Conservation (phyloP, 306 rosid species). For the Morella rubra region DNA sequence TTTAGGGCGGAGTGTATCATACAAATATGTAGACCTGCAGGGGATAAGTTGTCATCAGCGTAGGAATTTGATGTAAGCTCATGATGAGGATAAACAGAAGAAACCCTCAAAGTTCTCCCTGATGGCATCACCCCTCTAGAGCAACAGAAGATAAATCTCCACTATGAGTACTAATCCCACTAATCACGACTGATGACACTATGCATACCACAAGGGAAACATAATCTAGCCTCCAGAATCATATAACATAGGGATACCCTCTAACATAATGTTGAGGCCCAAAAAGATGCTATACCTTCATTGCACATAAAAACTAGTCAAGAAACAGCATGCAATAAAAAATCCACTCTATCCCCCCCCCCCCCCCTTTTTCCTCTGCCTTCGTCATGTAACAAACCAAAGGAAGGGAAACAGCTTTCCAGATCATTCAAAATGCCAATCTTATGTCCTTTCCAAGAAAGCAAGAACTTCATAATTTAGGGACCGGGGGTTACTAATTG, state of each 20-base stretch:
- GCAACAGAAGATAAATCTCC: background rate
- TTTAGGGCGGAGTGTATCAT: constrained; percentile 91
- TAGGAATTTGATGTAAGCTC: constrained; percentile 9
- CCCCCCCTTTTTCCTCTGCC: too few species aligned
- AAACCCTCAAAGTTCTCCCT: background rate
- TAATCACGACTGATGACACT: background rate
- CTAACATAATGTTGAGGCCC: background rate
- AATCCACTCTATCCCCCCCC: too few species aligned
- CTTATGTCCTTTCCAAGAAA: background rate
- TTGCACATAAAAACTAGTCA: background rate
- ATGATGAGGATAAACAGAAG: background rate
- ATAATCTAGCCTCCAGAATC: background rate
- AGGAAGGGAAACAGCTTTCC: background rate
- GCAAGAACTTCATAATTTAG: background rate
- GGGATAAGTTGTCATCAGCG: constrained; percentile 22
- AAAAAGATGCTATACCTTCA: background rate
- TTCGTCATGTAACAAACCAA: too few species aligned
- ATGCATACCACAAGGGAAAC: background rate
- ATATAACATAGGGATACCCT: background rate
- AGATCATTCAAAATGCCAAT: background rate
- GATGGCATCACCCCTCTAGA: background rate
- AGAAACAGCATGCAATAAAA: too few species aligned
- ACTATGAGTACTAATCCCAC: background rate
- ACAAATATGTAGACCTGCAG: constrained; percentile 85
- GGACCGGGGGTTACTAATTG: background rate